These are phyloP conservation scores for Raffaelea deltoideospora DNA, from an alignment of 2,329 filamentous ascomycete genomes.

Conservation along the genomic window DNA sequence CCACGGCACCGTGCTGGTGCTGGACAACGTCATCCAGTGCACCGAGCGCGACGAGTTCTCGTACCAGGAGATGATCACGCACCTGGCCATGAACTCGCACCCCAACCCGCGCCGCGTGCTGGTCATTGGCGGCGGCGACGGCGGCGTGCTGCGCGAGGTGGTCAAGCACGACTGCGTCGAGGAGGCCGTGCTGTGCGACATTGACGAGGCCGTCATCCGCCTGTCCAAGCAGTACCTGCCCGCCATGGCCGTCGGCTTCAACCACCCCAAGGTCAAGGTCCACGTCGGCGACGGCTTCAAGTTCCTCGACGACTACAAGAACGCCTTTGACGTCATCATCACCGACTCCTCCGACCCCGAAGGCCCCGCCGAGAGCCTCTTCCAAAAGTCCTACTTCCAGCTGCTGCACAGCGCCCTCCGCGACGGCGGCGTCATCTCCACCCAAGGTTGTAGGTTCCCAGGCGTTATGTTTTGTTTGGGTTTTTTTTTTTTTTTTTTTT, in stretches of 20 bases:
- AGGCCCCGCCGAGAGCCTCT: conserved; percentile 87
- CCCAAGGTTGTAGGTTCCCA: conserved; percentile 95
- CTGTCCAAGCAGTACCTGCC: conserved; percentile 97
- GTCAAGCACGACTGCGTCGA: conserved; percentile 98
- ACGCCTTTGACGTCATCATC: conserved; percentile 98
- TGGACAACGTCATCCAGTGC: conserved; percentile 98
- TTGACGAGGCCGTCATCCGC: conserved; percentile 97
- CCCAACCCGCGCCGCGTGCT: conserved; percentile 96
- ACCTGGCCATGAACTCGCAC: conserved; percentile 96
- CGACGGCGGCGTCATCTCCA: conserved; percentile 95
- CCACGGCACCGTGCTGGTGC: conserved; percentile 87
- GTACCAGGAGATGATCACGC: conserved; percentile 99
- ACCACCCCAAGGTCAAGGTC: conserved; percentile 83
- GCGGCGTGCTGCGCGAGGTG: conserved; percentile 92
- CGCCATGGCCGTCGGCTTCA: conserved; percentile 81
- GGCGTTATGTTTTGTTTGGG: conserved; percentile 8
- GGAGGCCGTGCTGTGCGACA: conserved; percentile 93
- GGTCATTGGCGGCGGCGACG: conserved; percentile 94
- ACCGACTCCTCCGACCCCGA: conserved; percentile 97
- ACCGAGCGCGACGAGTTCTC: conserved; percentile 98
- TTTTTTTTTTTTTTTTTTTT: conserved; percentile 3
- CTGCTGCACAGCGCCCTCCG: conserved; percentile 78
- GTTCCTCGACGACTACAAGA: conserved; percentile 93
- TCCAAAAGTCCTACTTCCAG: conserved; percentile 98
- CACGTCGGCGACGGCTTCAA: conserved; percentile 97